These are phyloP conservation scores for Astrocystis sublimbata DNA, from an alignment of 495 filamentous ascomycete genomes.

Conservation along the genomic window DNA sequence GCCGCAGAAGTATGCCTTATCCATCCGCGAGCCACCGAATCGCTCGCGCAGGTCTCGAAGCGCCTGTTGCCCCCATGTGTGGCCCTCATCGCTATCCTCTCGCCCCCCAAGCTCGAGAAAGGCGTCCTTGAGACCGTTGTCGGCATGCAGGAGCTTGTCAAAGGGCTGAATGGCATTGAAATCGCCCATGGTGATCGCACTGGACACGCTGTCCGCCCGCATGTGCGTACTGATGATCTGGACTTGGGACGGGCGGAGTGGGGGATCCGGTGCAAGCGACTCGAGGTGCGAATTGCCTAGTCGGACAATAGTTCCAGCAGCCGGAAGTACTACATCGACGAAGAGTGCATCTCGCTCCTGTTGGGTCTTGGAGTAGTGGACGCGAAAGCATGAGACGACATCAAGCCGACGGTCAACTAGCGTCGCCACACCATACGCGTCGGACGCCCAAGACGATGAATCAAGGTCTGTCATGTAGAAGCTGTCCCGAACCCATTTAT, in stretches of 20 bases:
- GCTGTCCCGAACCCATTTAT: conserved; percentile 43
- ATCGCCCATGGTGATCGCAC: conserved; percentile 43
- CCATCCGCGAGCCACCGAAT: conserved; percentile 52
- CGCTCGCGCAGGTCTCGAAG: conserved; percentile 27
- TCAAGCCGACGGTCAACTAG: conserved; percentile 49
- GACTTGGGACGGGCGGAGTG: background rate
- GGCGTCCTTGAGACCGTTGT: conserved; percentile 53
- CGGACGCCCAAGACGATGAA: conserved; percentile 31
- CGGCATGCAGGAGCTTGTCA: conserved; percentile 46
- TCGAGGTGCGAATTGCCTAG: conserved; percentile 60
- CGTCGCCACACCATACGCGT: conserved; percentile 50
- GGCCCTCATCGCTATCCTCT: conserved; percentile 51
- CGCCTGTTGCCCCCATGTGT: conserved; percentile 60
- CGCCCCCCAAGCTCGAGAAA: conserved; percentile 53
- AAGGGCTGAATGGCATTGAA: conserved; percentile 57
- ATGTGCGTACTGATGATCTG: background rate
- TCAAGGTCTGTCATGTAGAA: conserved; percentile 53
- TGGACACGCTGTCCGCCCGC: background rate
- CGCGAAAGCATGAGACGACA: conserved; percentile 43
- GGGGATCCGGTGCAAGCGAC: conserved; percentile 37
- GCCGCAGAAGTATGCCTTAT: conserved; percentile 47
- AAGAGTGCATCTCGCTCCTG: conserved; percentile 56
- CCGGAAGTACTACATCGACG: conserved; percentile 43
- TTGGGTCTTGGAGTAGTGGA: conserved; percentile 42
- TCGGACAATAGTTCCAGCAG: conserved; percentile 23